Evolutionary conservation across 2,329 filamentous ascomycete genomes (phyloP).

Genomic region (Davidsoniella virescens): DNA sequence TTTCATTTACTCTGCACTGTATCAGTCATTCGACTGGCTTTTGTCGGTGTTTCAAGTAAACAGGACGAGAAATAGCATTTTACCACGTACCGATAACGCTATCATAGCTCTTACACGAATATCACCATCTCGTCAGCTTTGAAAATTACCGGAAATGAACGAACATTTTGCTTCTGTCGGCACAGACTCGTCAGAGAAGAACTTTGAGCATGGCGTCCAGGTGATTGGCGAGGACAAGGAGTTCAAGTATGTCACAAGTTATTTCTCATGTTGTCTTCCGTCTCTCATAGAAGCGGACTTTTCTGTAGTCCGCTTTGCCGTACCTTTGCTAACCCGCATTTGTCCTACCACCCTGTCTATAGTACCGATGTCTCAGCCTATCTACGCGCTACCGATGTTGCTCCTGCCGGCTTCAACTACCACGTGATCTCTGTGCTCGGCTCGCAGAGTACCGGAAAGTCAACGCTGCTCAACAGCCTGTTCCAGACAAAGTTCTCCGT

Average conservation of each 20-base stretch:
- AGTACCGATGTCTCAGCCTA: constrained; percentile 70
- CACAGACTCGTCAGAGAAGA: constrained; percentile 43
- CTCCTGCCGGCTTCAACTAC: constrained; percentile 92
- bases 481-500: constrained; percentile 95
- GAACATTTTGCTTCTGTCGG: constrained; percentile 65
- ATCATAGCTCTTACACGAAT: background rate
- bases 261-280: background rate
- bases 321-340: constrained; percentile 12
- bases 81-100: background rate
- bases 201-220: constrained; percentile 88
- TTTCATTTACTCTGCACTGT: background rate
- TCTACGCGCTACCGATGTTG: constrained; percentile 61
- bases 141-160: constrained; percentile 38
- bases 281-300: background rate
- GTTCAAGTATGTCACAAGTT: constrained; percentile 59
- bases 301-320: background rate
- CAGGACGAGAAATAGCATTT: background rate
- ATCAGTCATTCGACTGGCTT: background rate
- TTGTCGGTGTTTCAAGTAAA: too few relatives aligned
- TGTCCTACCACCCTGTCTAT: constrained; percentile 12
- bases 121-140: too few relatives aligned
- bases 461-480: constrained; percentile 85
- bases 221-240: constrained; percentile 78
- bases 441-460: constrained; percentile 96
- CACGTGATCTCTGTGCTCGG: constrained; percentile 98